phyloP scores from a whole-genome alignment of 192 early-diverging fungal species.

The Podila minutissima region DNA sequence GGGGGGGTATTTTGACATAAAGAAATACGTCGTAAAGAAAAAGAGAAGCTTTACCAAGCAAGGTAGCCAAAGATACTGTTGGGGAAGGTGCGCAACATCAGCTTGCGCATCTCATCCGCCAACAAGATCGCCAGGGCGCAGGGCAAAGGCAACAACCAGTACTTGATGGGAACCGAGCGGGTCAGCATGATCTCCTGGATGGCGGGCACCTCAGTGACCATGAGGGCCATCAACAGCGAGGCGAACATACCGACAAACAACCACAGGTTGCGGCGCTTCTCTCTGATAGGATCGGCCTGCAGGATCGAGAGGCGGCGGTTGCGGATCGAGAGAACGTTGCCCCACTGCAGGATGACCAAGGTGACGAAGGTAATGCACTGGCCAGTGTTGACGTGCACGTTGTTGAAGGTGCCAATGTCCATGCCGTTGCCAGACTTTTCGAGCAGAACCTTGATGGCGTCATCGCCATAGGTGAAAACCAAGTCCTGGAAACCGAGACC shows the following conservation, averaged over 20 bases:
- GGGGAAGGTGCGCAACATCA: slow-evolving; percentile 49
- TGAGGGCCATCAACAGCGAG: slow-evolving; percentile 56
- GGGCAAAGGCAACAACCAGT: slow-evolving; percentile 75
- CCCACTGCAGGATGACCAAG: slow-evolving; percentile 70
- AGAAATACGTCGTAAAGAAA: no score
- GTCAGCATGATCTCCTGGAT: slow-evolving; percentile 67
- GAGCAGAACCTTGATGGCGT: slow-evolving; percentile 14
- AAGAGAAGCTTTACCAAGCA: slow-evolving; percentile 23
- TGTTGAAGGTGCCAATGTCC: slow-evolving; percentile 27
- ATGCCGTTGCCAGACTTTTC: slow-evolving; percentile 20
- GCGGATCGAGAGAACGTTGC: slow-evolving; percentile 69
- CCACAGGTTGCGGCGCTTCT: slow-evolving; percentile 63
- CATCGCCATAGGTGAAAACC: slow-evolving; percentile 38
- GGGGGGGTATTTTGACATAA: no score
- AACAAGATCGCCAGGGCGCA: slow-evolving; percentile 68
- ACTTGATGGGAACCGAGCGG: slow-evolving; percentile 66
- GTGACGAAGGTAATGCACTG: slow-evolving; percentile 75
- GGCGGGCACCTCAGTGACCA: slow-evolving; percentile 61
- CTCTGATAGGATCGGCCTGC: slow-evolving; percentile 70
- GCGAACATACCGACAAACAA: slow-evolving; percentile 63
- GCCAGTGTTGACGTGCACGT: slow-evolving; percentile 52
- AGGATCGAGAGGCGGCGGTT: slow-evolving; percentile 69
- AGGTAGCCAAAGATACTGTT: slow-evolving; percentile 27
- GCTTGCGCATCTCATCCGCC: slow-evolving; percentile 74
- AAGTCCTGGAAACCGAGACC: slow-evolving; percentile 61